Evolutionary conservation across 371 early-diverging fungal genomes (phyloP), one percentile per base, ranked within the genome.

Genomic region (Zychaea mexicana): DNA sequence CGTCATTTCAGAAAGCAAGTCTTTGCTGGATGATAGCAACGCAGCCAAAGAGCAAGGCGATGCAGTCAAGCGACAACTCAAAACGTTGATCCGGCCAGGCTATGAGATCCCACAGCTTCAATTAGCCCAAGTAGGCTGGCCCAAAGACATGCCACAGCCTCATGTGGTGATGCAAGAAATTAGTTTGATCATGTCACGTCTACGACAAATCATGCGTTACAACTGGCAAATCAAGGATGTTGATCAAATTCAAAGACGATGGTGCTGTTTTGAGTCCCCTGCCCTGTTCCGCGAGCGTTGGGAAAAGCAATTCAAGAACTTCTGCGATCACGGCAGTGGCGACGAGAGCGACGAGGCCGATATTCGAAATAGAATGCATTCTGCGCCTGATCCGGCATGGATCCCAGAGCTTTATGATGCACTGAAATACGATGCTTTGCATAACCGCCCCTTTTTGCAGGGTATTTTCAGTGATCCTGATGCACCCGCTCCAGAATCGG

Each of bases 41-140:
- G 95, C 91, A 0, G 97, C 96, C 52, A 98, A 98, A 72, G 95
- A 95, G 64, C 92, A 91, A 63, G 93, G 91, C 67, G 98, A 98
- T 62, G 71, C 64, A 3, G 95, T 94, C 45, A 97, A 97, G 70
- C 74, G 76, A 46, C 81, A 90, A 58, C 85, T 98, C 8, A 73
- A 76, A 21, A 67, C 68, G 0, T 68, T 88, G 13, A 60, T 89
- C 47, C 86, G 87, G 60, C 81, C 84, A 5, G 85, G 73, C 8
- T 71, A 82, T 53, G 78, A 76, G 31, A 81, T 86, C 22, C 86
- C 78, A 10, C 71, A 77, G 17, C 62, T 72, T 49, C 58, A 72
- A 47, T 60, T 76, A 2, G 77, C 78, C 2, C 72, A 76, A 49
- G 63, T 70, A 54, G 80, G 76, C 1, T 88, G 88, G 87, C 79